These are phyloP conservation scores for Curvularia lunata DNA, from an alignment of 2,329 filamentous ascomycete species.

Conservation along the genomic window DNA sequence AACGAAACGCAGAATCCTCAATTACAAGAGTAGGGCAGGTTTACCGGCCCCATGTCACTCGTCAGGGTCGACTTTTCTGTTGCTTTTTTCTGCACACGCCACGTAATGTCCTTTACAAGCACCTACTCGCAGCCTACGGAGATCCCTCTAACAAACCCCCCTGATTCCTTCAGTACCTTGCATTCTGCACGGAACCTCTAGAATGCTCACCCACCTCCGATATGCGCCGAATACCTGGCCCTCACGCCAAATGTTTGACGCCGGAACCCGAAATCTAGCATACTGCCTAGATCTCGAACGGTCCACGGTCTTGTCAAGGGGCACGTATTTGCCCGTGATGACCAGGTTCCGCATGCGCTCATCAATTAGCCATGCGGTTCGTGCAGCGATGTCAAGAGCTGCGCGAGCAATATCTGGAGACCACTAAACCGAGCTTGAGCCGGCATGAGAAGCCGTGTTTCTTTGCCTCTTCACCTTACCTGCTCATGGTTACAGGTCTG, in stretches of 20 bases:
- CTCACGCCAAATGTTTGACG: not conserved
- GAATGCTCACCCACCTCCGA: not conserved
- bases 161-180: constrained; percentile 1
- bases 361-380: constrained; percentile 17
- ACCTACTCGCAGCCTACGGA: not conserved
- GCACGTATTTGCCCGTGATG: constrained; percentile 10
- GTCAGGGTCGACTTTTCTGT: not conserved
- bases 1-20: not conserved
- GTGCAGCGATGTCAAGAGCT: constrained; percentile 15
- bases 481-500: constrained; percentile 3
- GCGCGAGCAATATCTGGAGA: constrained; percentile 33
- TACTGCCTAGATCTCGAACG: constrained; percentile 1
- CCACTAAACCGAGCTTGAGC: constrained; percentile 21
- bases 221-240: not conserved
- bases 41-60: constrained; percentile 2
- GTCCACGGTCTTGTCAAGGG: constrained; percentile 7
- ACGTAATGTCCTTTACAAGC: not conserved
- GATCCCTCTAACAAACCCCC: not conserved
- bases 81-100: not conserved
- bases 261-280: constrained; percentile 8
- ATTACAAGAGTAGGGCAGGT: not conserved
- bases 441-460: constrained; percentile 30
- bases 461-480: constrained; percentile 4
- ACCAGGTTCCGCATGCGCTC: constrained; percentile 10
- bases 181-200: constrained; percentile 4